Base-by-base conservation (phyloP, 1,139 yeast genomes). In the Casaregolazyma suthepensis region DNA sequence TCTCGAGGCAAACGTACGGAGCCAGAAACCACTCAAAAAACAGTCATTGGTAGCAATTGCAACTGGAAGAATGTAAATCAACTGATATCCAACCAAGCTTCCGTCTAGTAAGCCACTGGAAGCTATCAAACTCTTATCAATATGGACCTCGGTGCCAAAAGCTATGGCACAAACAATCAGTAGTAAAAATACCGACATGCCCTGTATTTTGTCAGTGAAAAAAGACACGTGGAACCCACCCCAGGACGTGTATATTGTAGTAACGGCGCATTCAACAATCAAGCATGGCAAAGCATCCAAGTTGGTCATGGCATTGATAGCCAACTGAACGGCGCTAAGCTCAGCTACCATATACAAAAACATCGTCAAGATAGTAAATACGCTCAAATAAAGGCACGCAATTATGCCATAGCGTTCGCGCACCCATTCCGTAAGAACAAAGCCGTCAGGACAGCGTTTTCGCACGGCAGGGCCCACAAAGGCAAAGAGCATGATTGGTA, bases 401-500 rank as follows among this genome's bases (percentile, higher is more conserved):
- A 84, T 71, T 5, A 76, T 66, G 1, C 97, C 98, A 65, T 77
- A 91, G 58, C 97, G 75, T 45, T 80, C 82, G 64, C 88, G 79
- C 13, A 88, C 94, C 98, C 98, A 91, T 67, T 90, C 96, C n/a
- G 96, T 88, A 59, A 91, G 74, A 44, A 91, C 89, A 66, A 91
- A 91, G 4, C 97, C 98, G 9, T 87, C 82, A 0, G 98, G 97
- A 64, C 96, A 87, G 61, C 79, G 79, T 57, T 74, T 78, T 61
- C 96, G 76, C 57, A 91, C 85, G 12, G 82, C 67, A 0, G 97
- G 97, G 0, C 97, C 97, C 54, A 87, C 72, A 52, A 80, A 76
- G 0, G 95, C 90, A 73, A 91, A 91, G 18, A 89, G 72, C 58
- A 87, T 74, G 70, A 91, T 83, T 2, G 98, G 98, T 50, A 90